Evolutionary conservation across 257 asterid genomes (phyloP).

Genomic region (Echium plantagineum): DNA sequence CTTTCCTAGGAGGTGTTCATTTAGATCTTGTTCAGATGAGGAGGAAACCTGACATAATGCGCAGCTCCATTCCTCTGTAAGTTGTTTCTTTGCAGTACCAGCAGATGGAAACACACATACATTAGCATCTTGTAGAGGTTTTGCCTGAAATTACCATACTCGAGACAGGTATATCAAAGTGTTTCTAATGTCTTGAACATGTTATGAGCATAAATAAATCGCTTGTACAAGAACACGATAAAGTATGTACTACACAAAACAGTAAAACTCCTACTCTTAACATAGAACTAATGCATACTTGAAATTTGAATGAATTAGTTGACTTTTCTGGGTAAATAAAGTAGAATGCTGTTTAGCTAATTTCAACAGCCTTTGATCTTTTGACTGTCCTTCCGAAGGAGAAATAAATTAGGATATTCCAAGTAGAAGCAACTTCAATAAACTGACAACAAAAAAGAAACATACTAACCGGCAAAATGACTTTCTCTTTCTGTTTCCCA

Average conservation of each 20-base stretch:
- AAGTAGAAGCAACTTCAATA: neutral
- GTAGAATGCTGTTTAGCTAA: too few relatives aligned
- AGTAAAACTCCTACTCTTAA: neutral
- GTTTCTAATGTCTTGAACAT: neutral
- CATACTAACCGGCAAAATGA: slow-evolving; percentile 35
- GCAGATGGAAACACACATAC: slow-evolving; percentile 6
- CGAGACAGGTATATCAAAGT: slow-evolving; percentile 10
- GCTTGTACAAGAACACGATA: neutral
- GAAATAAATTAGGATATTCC: too few relatives aligned
- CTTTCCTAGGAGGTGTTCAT: slow-evolving; percentile 43
- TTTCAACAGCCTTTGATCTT: too few relatives aligned
- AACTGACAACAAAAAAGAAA: neutral
- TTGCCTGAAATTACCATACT: slow-evolving; percentile 31
- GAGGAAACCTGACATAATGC: slow-evolving; percentile 40
- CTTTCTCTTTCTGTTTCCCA: slow-evolving; percentile 21
- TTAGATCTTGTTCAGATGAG: slow-evolving; percentile 23
- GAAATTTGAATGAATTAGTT: too few relatives aligned
- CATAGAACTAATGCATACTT: too few relatives aligned
- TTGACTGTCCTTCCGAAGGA: too few relatives aligned
- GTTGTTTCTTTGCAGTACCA: slow-evolving; percentile 20
- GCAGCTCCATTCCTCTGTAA: slow-evolving; percentile 39
- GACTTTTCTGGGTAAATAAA: too few relatives aligned
- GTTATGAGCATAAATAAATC: neutral
- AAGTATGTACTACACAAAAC: neutral
- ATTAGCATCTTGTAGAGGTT: slow-evolving; percentile 22